Percentiles rank a stretch among this genome's conserved stretches.
Conservation (phyloP, 2,329 filamentous ascomycete species). For the Colletotrichum caudatum region DNA sequence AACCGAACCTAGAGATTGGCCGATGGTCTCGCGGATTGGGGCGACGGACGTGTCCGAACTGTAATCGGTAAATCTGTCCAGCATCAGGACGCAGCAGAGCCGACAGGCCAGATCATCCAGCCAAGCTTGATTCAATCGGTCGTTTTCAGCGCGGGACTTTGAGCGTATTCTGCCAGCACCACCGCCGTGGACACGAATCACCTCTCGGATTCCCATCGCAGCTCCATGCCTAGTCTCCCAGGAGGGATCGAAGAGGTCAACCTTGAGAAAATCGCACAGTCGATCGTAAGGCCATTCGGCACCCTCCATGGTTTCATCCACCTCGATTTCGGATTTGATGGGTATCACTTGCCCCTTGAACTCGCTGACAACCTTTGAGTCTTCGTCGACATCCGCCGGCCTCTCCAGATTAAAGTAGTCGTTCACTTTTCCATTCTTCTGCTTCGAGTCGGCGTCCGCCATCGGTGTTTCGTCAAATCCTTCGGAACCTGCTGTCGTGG, state of each 20-base stretch:
- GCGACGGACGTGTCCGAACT: conserved; percentile 97
- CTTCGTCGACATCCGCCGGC: conserved; percentile 82
- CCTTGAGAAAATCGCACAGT: conserved; percentile 91
- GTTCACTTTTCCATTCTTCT: conserved; percentile 71
- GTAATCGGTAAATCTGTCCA: conserved; percentile 97
- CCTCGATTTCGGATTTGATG: conserved; percentile 88
- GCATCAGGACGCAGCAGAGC: conserved; percentile 94
- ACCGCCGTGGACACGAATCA: conserved; percentile 89
- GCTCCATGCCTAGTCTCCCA: conserved; percentile 98
- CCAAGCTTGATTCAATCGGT: conserved; percentile 84
- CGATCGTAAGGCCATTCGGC: conserved; percentile 94
- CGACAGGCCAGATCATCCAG: conserved; percentile 95
- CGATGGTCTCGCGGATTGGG: conserved; percentile 94
- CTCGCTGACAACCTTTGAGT: conserved; percentile 91
- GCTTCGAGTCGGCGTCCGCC: conserved; percentile 62
- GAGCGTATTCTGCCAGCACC: conserved; percentile 84
- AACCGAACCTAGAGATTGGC: conserved; percentile 90
- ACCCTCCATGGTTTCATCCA: conserved; percentile 81
- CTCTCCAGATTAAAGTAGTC: conserved; percentile 95
- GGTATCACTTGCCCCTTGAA: conserved; percentile 88
- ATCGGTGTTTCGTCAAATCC: conserved; percentile 71
- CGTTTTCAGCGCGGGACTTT: conserved; percentile 80
- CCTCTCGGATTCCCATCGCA: conserved; percentile 92
- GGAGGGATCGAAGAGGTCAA: conserved; percentile 91
- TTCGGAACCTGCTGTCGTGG: conserved; percentile 71